Conservation (phyloP, 768 basidiomycete species). For the Trametopsis cervina region DNA sequence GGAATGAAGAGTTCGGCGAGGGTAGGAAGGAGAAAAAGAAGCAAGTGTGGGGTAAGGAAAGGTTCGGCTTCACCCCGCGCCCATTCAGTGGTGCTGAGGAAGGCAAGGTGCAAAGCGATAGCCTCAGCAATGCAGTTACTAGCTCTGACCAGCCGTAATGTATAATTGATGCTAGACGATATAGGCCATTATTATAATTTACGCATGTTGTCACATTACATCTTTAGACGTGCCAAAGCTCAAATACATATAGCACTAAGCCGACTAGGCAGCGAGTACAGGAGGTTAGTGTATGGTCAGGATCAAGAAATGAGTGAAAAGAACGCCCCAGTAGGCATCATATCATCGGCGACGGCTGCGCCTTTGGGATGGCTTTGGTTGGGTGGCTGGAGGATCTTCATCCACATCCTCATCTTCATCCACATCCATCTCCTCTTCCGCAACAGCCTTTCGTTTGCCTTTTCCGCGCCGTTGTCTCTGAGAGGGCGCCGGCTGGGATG, state of each 20-base stretch:
- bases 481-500: slow-evolving; percentile 18
- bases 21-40: slow-evolving; percentile 61
- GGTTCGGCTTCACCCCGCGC: slow-evolving; percentile 75
- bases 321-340: too few species aligned
- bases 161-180: background rate
- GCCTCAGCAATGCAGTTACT: background rate
- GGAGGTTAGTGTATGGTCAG: too few species aligned
- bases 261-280: too few species aligned
- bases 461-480: slow-evolving; percentile 15
- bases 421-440: slow-evolving; percentile 37
- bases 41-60: slow-evolving; percentile 80
- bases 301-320: too few species aligned
- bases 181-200: background rate
- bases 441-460: slow-evolving; percentile 20
- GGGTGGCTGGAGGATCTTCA: slow-evolving; percentile 12
- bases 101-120: slow-evolving; percentile 31
- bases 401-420: slow-evolving; percentile 33
- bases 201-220: background rate
- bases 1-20: slow-evolving; percentile 95
- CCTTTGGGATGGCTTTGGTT: slow-evolving; percentile 14
- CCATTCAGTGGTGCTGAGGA: slow-evolving; percentile 30
- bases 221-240: background rate
- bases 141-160: background rate
- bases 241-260: too few species aligned
- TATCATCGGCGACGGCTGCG: slow-evolving; percentile 18